Conservation (phyloP, 805 yeast genomes). For the Maudiozyma pseudohumilis region DNA sequence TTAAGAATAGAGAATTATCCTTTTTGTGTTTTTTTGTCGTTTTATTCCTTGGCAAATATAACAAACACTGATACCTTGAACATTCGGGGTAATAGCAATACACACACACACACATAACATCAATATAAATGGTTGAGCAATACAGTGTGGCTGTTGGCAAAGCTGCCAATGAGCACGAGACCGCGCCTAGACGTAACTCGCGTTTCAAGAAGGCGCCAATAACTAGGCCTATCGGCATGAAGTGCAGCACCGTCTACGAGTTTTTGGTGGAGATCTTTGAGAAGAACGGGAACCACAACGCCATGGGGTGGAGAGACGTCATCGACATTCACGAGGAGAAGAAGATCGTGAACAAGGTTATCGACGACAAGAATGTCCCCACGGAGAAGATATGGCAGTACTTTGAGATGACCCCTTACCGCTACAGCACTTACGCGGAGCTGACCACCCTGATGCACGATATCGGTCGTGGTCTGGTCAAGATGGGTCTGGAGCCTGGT, state of each 20-base stretch:
- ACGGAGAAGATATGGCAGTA: slow-evolving; percentile 82
- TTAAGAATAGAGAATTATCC: too few relatives aligned
- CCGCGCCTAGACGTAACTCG: slow-evolving; percentile 70
- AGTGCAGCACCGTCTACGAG: slow-evolving; percentile 63
- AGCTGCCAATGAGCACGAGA: slow-evolving; percentile 57
- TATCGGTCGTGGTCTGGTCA: slow-evolving; percentile 66
- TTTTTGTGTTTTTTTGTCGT: background rate
- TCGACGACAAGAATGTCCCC: slow-evolving; percentile 65
- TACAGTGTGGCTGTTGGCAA: slow-evolving; percentile 56
- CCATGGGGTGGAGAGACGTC: slow-evolving; percentile 74
- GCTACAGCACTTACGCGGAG: slow-evolving; percentile 53
- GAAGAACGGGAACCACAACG: slow-evolving; percentile 42
- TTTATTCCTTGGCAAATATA: background rate
- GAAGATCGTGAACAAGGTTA: slow-evolving; percentile 59
- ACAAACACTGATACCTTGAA: background rate
- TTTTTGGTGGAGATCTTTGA: slow-evolving; percentile 52
- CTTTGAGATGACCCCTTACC: slow-evolving; percentile 69
- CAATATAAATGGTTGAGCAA: slow-evolving; percentile 6
- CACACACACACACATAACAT: background rate
- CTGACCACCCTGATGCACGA: slow-evolving; percentile 39
- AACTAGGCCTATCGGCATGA: slow-evolving; percentile 52
- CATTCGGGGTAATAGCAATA: background rate
- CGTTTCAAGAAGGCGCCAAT: slow-evolving; percentile 34
- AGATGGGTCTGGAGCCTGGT: slow-evolving; percentile 56
- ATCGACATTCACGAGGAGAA: slow-evolving; percentile 65